Conservation (phyloP, 331 rosid genomes). For the Quercus phellos region DNA sequence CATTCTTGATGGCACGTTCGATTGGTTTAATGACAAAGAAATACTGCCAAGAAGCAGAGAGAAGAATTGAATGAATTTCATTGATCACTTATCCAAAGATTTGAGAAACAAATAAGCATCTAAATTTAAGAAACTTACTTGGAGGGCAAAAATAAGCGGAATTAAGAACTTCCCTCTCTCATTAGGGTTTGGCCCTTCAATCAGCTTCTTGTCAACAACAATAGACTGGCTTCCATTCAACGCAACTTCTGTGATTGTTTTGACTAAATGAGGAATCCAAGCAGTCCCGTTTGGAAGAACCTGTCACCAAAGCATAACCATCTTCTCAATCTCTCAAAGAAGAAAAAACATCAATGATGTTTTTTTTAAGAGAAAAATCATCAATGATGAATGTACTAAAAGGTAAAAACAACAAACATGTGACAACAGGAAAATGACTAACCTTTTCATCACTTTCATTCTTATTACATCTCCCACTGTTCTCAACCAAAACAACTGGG, state of each 20-base stretch:
- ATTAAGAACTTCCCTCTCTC: constrained; percentile 72
- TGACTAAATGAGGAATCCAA: constrained; percentile 81
- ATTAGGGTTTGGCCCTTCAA: constrained; percentile 96
- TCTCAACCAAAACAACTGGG: constrained; percentile 87
- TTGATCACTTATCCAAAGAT: not conserved
- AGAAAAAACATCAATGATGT: constrained; percentile 1
- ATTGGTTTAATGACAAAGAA: constrained; percentile 67
- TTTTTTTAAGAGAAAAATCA: not conserved
- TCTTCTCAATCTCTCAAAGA: not conserved
- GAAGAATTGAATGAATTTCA: not conserved
- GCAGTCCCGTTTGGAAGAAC: constrained; percentile 91
- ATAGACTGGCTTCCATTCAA: constrained; percentile 64
- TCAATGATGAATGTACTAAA: constrained; percentile 7
- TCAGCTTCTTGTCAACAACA: constrained; percentile 69
- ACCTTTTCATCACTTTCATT: constrained; percentile 87
- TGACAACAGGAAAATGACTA: constrained; percentile 9
- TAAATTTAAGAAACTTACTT: constrained; percentile 47
- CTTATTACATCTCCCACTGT: constrained; percentile 90
- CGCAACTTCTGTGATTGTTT: constrained; percentile 61
- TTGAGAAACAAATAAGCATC: not conserved
- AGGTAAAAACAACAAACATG: constrained; percentile 3
- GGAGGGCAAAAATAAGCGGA: constrained; percentile 58
- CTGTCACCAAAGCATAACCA: constrained; percentile 37
- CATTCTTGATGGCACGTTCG: constrained; percentile 48
- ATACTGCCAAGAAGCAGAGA: constrained; percentile 35